Evolutionary conservation across 208 protist species (phyloP).

Genomic region (Crithidia brevicula): DNA sequence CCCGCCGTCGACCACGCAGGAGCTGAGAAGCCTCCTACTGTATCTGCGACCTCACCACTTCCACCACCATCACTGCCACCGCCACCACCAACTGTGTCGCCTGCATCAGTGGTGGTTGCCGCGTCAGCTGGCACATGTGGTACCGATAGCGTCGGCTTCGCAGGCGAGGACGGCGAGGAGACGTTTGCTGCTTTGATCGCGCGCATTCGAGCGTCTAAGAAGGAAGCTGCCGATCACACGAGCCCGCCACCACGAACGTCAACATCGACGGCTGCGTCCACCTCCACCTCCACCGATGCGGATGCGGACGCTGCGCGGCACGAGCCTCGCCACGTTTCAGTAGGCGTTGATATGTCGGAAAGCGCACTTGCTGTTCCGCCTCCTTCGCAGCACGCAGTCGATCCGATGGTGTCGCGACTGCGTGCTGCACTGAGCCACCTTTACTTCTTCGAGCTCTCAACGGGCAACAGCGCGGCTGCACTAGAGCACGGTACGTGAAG

Average conservation of each 20-base stretch:
- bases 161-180: conserved; percentile 23
- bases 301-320: neutral
- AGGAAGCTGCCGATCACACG: neutral
- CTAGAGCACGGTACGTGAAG: no score
- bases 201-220: conserved; percentile 26
- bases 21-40: neutral
- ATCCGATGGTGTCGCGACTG: conserved; percentile 18
- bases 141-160: conserved; percentile 42
- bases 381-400: neutral
- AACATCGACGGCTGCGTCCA: neutral
- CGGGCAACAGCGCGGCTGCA: no score
- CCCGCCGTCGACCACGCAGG: neutral
- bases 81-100: neutral
- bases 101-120: neutral
- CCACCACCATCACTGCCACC: neutral
- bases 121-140: conserved; percentile 10
- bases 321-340: no score
- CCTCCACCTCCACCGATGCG: no score
- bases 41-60: no score
- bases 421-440: conserved; percentile 18
- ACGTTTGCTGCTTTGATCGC: conserved; percentile 28
- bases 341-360: no score
- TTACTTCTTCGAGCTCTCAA: conserved; percentile 33
- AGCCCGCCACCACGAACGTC: neutral
- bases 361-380: neutral